These are phyloP conservation scores for Podochytrium sp. DNA, from an alignment of 192 early-diverging fungal genomes.

Conservation along the genomic window DNA sequence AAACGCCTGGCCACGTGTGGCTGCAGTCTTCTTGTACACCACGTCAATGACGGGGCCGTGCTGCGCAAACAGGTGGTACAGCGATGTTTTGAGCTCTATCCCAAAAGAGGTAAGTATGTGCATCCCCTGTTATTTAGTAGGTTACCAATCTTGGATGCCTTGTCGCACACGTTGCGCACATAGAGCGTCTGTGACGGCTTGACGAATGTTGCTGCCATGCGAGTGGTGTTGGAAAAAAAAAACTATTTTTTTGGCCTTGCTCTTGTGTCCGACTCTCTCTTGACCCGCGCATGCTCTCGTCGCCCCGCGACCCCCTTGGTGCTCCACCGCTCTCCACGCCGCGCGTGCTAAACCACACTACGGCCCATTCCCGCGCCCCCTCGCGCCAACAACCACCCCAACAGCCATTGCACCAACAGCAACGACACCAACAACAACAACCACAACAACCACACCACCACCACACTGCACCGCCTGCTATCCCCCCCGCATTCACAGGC, in stretches of 20 bases:
- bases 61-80: constrained; percentile 85
- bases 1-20: constrained; percentile 94
- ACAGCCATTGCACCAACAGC: background rate
- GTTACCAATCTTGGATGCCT: constrained; percentile 60
- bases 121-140: background rate
- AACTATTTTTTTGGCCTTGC: no score
- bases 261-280: no score
- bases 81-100: constrained; percentile 66
- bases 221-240: background rate
- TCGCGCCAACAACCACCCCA: background rate
- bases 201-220: constrained; percentile 6
- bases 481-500: background rate
- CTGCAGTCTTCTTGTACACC: constrained; percentile 77
- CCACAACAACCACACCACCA: background rate
- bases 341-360: no score
- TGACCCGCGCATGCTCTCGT: no score
- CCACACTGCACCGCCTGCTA: background rate
- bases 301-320: no score
- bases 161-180: constrained; percentile 69
- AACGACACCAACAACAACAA: background rate
- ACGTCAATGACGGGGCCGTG: constrained; percentile 89
- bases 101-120: background rate
- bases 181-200: constrained; percentile 74
- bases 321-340: no score
- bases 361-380: background rate